Evolutionary conservation across 768 basidiomycete genomes (phyloP).

Genomic region (Galerina marginata): DNA sequence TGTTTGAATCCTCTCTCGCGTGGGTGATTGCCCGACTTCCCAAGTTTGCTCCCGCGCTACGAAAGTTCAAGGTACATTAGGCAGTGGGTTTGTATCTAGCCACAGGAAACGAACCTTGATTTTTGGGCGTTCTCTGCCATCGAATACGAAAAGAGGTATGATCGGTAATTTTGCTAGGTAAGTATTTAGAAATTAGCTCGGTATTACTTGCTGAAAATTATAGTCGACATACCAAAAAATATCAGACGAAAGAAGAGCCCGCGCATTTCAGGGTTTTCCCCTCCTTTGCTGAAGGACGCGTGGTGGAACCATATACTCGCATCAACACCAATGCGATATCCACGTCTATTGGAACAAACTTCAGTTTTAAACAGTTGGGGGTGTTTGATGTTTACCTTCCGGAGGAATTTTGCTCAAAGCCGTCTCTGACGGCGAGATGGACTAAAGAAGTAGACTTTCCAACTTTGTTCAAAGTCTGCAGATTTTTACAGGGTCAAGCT

Average conservation of each 20-base stretch:
- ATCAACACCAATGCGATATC: constrained; percentile 69
- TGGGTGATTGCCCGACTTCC: constrained; percentile 51
- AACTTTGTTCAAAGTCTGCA: constrained; percentile 25
- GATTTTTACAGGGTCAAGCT: not conserved
- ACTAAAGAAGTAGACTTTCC: constrained; percentile 29
- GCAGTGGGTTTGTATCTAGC: not conserved
- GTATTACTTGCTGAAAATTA: too few relatives aligned
- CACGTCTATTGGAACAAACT: constrained; percentile 45
- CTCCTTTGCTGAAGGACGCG: constrained; percentile 57
- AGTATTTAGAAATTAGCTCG: too few relatives aligned
- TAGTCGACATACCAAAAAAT: constrained; percentile 46
- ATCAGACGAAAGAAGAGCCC: constrained; percentile 70
- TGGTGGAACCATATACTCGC: constrained; percentile 76
- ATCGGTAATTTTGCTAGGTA: constrained; percentile 46
- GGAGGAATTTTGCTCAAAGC: constrained; percentile 51
- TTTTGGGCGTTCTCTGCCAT: constrained; percentile 69
- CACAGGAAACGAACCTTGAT: constrained; percentile 55
- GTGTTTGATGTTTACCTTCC: constrained; percentile 43
- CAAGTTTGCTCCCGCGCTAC: constrained; percentile 37
- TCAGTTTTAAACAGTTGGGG: too few relatives aligned
- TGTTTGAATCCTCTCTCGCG: constrained; percentile 53
- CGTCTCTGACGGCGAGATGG: constrained; percentile 29
- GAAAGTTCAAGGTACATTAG: not conserved
- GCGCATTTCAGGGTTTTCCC: constrained; percentile 76
- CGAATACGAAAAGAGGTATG: constrained; percentile 76